These are phyloP conservation scores for Cicer chorassanicum DNA, from an alignment of 306 rosid species.

Conservation along the genomic window DNA sequence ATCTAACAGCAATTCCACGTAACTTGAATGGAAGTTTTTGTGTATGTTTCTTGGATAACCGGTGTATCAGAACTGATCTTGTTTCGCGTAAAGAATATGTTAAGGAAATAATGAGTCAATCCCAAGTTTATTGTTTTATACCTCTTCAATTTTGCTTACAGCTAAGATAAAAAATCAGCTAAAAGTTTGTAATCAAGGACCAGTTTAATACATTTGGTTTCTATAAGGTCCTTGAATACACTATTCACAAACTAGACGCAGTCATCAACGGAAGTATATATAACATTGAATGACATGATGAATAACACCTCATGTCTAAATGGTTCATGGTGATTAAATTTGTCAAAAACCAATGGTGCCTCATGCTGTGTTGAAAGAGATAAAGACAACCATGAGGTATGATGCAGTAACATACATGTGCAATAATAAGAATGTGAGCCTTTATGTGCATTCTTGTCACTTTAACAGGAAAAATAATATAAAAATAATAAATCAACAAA, in stretches of 20 bases:
- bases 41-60: conserved; percentile 74
- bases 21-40: conserved; percentile 81
- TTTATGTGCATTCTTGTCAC: background rate
- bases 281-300: conserved; percentile 13
- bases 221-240: background rate
- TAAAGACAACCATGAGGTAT: conserved; percentile 14
- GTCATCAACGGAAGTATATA: conserved; percentile 5
- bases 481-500: conserved; percentile 18
- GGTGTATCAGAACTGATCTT: conserved; percentile 79
- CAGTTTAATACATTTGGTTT: background rate
- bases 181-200: conserved; percentile 21
- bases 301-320: conserved; percentile 2
- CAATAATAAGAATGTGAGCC: conserved; percentile 22
- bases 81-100: conserved; percentile 83
- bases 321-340: conserved; percentile 25
- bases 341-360: conserved; percentile 23
- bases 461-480: background rate
- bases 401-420: background rate
- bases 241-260: background rate
- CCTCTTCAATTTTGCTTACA: background rate
- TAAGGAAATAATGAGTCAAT: conserved; percentile 58
- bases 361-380: conserved; percentile 6
- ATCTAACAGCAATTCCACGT: conserved; percentile 83
- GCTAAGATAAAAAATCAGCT: conserved; percentile 3
- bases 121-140: conserved; percentile 6